Evolutionary conservation across 2,329 filamentous ascomycete genomes (phyloP).

Genomic region (Tolypocladium ophioglossoides): DNA sequence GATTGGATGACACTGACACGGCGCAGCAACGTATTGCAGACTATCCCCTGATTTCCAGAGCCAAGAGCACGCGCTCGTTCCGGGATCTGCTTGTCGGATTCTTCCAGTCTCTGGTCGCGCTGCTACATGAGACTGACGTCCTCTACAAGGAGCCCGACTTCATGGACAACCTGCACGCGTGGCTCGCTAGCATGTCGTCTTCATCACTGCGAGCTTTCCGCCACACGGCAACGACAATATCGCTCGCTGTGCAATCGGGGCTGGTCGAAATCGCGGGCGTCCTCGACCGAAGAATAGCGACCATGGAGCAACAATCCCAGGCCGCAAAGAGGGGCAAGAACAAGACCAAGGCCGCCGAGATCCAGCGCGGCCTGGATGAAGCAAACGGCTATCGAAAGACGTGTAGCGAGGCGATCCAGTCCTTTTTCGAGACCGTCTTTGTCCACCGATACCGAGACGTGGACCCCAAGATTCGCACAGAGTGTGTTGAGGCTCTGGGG

Average conservation of each 20-base stretch:
- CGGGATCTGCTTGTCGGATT: constrained; percentile 69
- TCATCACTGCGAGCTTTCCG: constrained; percentile 81
- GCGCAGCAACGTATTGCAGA: constrained; percentile 65
- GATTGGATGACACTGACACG: constrained; percentile 13
- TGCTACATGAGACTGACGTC: constrained; percentile 71
- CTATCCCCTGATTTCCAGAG: constrained; percentile 81
- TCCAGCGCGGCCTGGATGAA: constrained; percentile 62
- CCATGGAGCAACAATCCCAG: constrained; percentile 68
- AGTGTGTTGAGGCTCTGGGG: constrained; percentile 79
- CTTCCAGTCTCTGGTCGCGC: constrained; percentile 63
- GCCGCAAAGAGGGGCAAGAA: constrained; percentile 64
- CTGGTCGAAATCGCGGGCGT: constrained; percentile 64
- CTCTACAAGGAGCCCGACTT: constrained; percentile 69
- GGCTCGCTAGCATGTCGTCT: constrained; percentile 86
- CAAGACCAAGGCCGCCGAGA: constrained; percentile 63
- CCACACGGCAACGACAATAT: constrained; percentile 83
- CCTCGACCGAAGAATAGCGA: constrained; percentile 62
- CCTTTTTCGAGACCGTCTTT: constrained; percentile 87
- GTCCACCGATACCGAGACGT: constrained; percentile 93
- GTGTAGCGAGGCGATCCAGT: constrained; percentile 63
- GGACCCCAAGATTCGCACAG: constrained; percentile 77
- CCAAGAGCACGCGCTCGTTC: constrained; percentile 67
- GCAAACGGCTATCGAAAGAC: constrained; percentile 58
- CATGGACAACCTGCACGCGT: constrained; percentile 80
- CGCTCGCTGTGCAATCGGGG: constrained; percentile 67